Evolutionary conservation across 495 filamentous ascomycete species (phyloP), one percentile per base, ranked within the genome.

Genomic region (Elaphomyces granulatus): DNA sequence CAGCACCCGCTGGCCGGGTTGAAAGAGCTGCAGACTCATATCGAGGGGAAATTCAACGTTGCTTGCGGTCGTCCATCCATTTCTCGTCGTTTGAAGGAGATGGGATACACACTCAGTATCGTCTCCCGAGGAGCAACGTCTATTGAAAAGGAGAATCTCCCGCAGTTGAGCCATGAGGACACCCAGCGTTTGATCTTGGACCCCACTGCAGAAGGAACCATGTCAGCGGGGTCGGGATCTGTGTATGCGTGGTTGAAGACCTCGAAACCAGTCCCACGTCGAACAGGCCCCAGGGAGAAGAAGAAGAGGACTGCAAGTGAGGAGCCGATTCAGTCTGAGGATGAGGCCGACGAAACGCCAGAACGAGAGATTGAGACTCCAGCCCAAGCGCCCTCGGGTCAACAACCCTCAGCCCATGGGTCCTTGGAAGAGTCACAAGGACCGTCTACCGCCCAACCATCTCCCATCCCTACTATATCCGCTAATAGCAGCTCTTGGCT

Each of bases 171-270:
- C 7, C 17, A 3, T 26, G 36, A 38, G 17, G 36, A 26, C 15
- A 19, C 2, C 19, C 6, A 38, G 15, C 36, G 19, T 6, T 20
- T 38, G 16, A 23, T 26, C 14, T 14, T 20, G 7, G 36, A 38
- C 26, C 20, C 36, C 2, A 20, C 16, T 26, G 36, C 17, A 10
- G 9, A 28, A 20, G 36, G 26, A 26, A 20, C 36, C 3, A 38
- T 38, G 36, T 15, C 16, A 4, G 9, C 3, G 18, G 36, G 17
- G 15, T 10, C 10, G 36, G 19, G 36, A 9, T 23, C 16, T 3
- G 36, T 38, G 20, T 38, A 38, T 38, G 36, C 36, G 7, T 38
- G 36, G 36, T 20, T 38, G 20, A 21, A 4, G 10, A 38, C 6
- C 19, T 21, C 36, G 2, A 26, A 20, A 9, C 36, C 36, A 10